Conservation (phyloP, 768 basidiomycete genomes). For the Lactarius akahatsu region DNA sequence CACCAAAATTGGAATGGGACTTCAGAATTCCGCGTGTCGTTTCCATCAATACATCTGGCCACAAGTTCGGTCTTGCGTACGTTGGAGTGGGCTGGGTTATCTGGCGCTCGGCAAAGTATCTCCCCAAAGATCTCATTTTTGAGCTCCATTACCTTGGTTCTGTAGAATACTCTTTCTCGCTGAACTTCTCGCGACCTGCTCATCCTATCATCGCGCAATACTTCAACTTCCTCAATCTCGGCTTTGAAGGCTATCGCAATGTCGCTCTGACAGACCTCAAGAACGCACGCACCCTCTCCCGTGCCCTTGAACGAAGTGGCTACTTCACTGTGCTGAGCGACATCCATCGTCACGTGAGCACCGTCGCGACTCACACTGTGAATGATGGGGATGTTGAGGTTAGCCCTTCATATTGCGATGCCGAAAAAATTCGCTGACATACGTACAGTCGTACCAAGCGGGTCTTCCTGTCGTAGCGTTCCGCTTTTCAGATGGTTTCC, state of each 20-base stretch:
- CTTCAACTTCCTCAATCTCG: conserved; percentile 63
- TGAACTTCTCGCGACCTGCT: conserved; percentile 61
- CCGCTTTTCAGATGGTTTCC: conserved; percentile 55
- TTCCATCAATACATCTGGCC: conserved; percentile 57
- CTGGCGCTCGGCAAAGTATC: conserved; percentile 54
- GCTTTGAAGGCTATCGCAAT: conserved; percentile 52
- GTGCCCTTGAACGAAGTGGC: conserved; percentile 58
- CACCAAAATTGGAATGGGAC: conserved; percentile 56
- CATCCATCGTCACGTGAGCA: conserved; percentile 46
- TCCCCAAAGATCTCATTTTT: conserved; percentile 72
- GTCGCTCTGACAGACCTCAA: conserved; percentile 50
- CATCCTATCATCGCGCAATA: conserved; percentile 62
- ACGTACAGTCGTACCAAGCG: conserved; percentile 44
- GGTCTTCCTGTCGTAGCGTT: conserved; percentile 56
- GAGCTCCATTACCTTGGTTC: conserved; percentile 53
- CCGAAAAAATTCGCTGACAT: conserved; percentile 8
- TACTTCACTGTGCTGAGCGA: conserved; percentile 54
- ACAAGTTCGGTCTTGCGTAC: conserved; percentile 59
- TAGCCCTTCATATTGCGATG: not conserved
- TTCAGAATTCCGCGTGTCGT: conserved; percentile 60
- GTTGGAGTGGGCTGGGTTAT: conserved; percentile 65
- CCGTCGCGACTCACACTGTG: conserved; percentile 33
- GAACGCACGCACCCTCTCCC: conserved; percentile 65
- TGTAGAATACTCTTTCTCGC: conserved; percentile 74
- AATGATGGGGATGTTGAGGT: conserved; percentile 63